Evolutionary conservation across 192 early-diverging fungal species (phyloP), one percentile per base, ranked within the genome.

Genomic region (Phycomyces nitens): DNA sequence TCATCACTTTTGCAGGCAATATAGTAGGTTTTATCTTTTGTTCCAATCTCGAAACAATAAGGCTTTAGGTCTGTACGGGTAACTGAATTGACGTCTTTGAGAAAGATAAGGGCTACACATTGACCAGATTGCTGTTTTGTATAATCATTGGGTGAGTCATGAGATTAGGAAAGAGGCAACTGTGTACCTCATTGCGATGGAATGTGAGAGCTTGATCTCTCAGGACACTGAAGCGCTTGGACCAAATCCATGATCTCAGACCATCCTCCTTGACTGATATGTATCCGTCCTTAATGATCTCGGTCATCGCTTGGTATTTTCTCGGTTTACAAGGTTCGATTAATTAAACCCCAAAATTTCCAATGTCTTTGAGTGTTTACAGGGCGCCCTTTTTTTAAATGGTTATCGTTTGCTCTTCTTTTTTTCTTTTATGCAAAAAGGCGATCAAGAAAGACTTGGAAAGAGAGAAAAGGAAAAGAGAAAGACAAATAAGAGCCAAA

Each of bases 1-100:
- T 96, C 92, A 73, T 99, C 97, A 68, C 85, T 94, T 70, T 90
- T 92, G 72, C 93, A 95, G 10, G 93, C 86, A 27, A 99, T 77
- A 71, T 87, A 96, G 73, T 94, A 97, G 43, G 88, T 91, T 78
- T 94, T 91, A 42, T 97, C 95, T 76, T 92, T 95, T 40, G 95
- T 94, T 40, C 85, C 83, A 53, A 99, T 84, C 67, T 96, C 94
- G 68, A 99, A 94, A 69, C 93, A 97, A 76, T 94, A 97, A 41
- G 87, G 82, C 71, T 96, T 97, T 49, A 92, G 72, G 58, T 97
- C 93, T 15, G 91, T 92, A 49, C 97, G 85, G 42, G 84, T 85
- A 22, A 99, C 92, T 26, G 83, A 81, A 58, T 84, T 89, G 52
- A 99, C 90, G 58, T 98, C 96, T 73, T 92, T 95, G 27, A 99